Conservation (phyloP, 2,329 filamentous ascomycete species). For the Venturia nashicola region DNA sequence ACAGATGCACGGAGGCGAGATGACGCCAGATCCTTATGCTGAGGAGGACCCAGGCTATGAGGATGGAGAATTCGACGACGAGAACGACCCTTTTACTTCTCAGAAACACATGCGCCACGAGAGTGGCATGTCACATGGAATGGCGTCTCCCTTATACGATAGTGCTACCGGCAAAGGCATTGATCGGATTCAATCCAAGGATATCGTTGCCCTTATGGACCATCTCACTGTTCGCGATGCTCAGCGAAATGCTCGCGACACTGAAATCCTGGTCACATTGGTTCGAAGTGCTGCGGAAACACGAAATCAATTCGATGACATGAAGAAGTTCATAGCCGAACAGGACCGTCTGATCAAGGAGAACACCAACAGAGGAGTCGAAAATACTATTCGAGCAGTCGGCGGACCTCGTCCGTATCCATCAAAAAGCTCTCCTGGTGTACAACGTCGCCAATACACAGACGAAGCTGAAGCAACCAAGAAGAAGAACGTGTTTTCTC, state of each 20-base stretch:
- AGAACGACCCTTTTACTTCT: conserved; percentile 54
- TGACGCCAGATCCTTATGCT: conserved; percentile 30
- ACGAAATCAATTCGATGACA: conserved; percentile 90
- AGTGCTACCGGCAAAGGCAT: conserved; percentile 76
- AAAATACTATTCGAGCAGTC: conserved; percentile 69
- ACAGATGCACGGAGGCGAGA: conserved; percentile 39
- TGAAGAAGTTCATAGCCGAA: conserved; percentile 83
- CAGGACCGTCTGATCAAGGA: conserved; percentile 84
- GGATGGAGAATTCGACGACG: conserved; percentile 34
- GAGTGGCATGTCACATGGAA: conserved; percentile 85
- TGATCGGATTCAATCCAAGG: conserved; percentile 87
- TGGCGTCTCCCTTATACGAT: conserved; percentile 83
- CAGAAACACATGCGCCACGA: conserved; percentile 51
- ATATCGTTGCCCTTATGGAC: conserved; percentile 96
- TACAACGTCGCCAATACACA: conserved; percentile 31
- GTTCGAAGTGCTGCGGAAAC: conserved; percentile 92
- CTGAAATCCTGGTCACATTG: conserved; percentile 87
- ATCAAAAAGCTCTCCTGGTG: conserved; percentile 42
- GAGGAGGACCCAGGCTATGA: conserved; percentile 19
- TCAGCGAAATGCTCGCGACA: conserved; percentile 89
- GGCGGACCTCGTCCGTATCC: conserved; percentile 80
- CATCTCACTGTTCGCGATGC: conserved; percentile 95
- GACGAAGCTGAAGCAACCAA: conserved; percentile 54
- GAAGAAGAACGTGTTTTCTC: conserved; percentile 85
- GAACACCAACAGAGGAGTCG: conserved; percentile 76